Evolutionary conservation across 202 grass and related monocot species (phyloP).

Genomic region (Cymbopogon flexuosus): DNA sequence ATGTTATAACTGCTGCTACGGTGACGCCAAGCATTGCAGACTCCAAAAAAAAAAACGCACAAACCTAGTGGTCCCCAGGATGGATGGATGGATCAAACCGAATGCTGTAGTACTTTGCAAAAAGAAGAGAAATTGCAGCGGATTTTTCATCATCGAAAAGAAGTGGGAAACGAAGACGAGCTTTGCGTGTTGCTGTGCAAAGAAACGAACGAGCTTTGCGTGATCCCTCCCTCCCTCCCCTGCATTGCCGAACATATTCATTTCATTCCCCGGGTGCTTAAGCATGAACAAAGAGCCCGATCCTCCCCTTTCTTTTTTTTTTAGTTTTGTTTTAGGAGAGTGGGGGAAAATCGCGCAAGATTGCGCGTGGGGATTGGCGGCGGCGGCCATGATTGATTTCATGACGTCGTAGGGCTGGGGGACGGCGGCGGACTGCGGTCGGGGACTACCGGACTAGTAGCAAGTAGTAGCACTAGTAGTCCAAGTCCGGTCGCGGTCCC

Average conservation of each 20-base stretch:
- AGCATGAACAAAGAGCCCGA: not conserved
- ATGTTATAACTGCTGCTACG: not conserved
- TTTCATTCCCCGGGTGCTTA: not conserved
- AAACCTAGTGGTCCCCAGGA: too few relatives aligned
- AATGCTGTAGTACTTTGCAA: too few relatives aligned
- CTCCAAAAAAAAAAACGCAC: too few relatives aligned
- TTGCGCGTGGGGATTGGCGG: not conserved
- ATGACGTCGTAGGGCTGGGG: not conserved
- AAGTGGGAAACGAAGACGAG: not conserved
- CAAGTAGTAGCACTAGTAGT: not conserved
- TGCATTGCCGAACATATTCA: not conserved
- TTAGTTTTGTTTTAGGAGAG: not conserved
- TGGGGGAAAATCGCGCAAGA: not conserved
- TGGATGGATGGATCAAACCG: too few relatives aligned
- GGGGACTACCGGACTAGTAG: too few relatives aligned
- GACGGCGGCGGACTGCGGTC: not conserved
- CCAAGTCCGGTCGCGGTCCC: not conserved
- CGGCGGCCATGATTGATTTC: not conserved
- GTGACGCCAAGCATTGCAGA: not conserved
- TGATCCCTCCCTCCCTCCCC: not conserved
- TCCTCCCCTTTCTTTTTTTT: not conserved
- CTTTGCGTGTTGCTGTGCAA: not conserved
- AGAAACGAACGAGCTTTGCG: conserved; percentile 1
- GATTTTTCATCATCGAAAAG: not conserved
- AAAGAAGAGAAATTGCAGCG: not conserved